These are phyloP conservation scores for Dictyophora rubrovolvata DNA, from an alignment of 768 basidiomycete genomes.

Conservation along the genomic window DNA sequence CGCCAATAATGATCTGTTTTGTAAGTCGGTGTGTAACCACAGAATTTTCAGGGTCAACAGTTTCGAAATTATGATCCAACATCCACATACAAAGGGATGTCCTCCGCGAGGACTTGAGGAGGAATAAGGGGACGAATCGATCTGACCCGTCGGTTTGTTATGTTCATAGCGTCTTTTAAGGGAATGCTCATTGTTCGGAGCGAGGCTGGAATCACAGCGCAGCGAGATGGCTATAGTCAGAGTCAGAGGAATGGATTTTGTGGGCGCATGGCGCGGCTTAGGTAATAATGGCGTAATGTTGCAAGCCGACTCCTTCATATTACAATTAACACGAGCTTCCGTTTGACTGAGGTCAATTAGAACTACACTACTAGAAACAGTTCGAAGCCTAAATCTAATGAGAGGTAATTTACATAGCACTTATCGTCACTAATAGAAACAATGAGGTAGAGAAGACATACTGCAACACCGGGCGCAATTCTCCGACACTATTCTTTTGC, in stretches of 20 bases:
- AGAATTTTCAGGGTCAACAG: no score
- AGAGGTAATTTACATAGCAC: no score
- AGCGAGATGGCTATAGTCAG: background rate
- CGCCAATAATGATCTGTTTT: constrained; percentile 57
- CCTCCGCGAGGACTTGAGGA: constrained; percentile 90
- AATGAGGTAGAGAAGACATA: background rate
- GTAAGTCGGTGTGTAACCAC: no score
- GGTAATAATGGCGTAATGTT: no score
- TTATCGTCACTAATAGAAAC: background rate
- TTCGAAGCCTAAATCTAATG: no score
- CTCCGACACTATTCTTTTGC: background rate
- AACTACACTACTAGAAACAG: no score
- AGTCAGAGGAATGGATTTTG: no score
- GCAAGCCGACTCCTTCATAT: no score
- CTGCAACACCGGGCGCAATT: background rate
- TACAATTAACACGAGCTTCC: no score
- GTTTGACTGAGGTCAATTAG: no score
- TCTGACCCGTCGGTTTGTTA: constrained; percentile 83
- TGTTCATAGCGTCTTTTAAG: constrained; percentile 67
- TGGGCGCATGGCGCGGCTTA: no score
- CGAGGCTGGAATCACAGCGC: background rate
- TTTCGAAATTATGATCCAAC: background rate
- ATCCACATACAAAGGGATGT: constrained; percentile 66
- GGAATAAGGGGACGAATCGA: constrained; percentile 84
- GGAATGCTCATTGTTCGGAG: constrained; percentile 46